phyloP scores from a whole-genome alignment of 805 yeast genomes.

The Saccharomycopsis sp. region DNA sequence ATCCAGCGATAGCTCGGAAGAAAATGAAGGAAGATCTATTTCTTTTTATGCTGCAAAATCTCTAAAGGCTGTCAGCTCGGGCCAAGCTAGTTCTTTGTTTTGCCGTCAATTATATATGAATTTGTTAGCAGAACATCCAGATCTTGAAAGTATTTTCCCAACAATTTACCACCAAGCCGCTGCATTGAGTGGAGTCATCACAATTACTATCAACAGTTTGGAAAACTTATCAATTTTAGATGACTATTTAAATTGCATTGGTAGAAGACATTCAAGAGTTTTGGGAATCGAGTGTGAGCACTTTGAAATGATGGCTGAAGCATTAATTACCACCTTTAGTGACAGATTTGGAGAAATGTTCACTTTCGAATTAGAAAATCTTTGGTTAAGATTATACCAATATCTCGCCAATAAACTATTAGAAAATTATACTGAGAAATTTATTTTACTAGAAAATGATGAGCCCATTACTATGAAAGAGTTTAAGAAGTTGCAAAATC shows the following conservation, averaged over 20 bases:
- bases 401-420: conserved; percentile 22
- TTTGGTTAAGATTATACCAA: conserved; percentile 24
- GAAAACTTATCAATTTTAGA: conserved; percentile 41
- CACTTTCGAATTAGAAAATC: conserved; percentile 18
- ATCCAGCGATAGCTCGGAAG: background rate
- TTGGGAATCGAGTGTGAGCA: conserved; percentile 46
- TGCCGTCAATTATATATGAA: conserved; percentile 50
- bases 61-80: too few species aligned
- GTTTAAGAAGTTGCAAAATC: too few species aligned
- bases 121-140: conserved; percentile 36
- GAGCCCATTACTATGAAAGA: too few species aligned
- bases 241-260: conserved; percentile 40
- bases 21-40: too few species aligned
- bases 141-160: conserved; percentile 42
- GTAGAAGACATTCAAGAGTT: conserved; percentile 46
- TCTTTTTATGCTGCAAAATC: too few species aligned
- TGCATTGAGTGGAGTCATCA: conserved; percentile 51
- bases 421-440: conserved; percentile 9
- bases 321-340: conserved; percentile 45
- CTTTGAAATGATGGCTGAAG: conserved; percentile 52
- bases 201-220: conserved; percentile 42
- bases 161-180: conserved; percentile 52
- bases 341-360: conserved; percentile 33
- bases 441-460: conserved; percentile 1
- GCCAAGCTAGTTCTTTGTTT: too few species aligned